These are phyloP conservation scores for Phytopythium chamaehyphon DNA, from an alignment of 352 stramenopile species.

Conservation along the genomic window DNA sequence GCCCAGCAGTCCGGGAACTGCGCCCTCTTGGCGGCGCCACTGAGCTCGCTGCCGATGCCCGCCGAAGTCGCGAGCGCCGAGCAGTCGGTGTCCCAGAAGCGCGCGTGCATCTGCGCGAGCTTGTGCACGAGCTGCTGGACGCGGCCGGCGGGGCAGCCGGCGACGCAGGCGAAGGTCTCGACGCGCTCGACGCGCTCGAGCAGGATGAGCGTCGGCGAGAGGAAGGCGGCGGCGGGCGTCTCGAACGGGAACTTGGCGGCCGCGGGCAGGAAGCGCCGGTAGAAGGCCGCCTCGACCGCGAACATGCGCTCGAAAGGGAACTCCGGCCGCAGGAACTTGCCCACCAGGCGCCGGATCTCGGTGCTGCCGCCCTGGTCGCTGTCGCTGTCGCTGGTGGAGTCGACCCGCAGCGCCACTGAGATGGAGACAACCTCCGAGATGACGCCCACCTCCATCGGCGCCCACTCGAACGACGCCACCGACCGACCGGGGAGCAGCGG, in stretches of 20 bases:
- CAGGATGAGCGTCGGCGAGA: slow-evolving; percentile 68
- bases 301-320: slow-evolving; percentile 85
- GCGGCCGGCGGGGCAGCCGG: slow-evolving; percentile 49
- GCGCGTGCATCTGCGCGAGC: slow-evolving; percentile 62
- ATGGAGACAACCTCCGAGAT: slow-evolving; percentile 74
- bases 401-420: slow-evolving; percentile 21
- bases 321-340: slow-evolving; percentile 74
- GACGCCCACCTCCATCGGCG: slow-evolving; percentile 67
- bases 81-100: slow-evolving; percentile 44
- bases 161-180: slow-evolving; percentile 51
- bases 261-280: slow-evolving; percentile 31
- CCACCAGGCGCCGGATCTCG: slow-evolving; percentile 37
- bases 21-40: slow-evolving; percentile 47
- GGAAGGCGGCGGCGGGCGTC: slow-evolving; percentile 49
- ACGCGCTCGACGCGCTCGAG: slow-evolving; percentile 52
- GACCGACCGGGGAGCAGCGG: slow-evolving; percentile 13
- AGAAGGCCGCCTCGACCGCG: slow-evolving; percentile 71
- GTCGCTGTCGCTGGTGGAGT: background rate
- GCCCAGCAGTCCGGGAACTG: slow-evolving; percentile 59
- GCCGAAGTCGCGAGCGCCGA: slow-evolving; percentile 39
- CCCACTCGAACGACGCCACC: slow-evolving; percentile 51
- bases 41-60: slow-evolving; percentile 69
- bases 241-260: slow-evolving; percentile 52
- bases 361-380: slow-evolving; percentile 8
- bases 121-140: slow-evolving; percentile 42